A percentile compares a stretch with the other conserved stretches of the same genome.
phyloP scores from a whole-genome alignment of 2,329 filamentous ascomycete species.

The Penicillium sp. region DNA sequence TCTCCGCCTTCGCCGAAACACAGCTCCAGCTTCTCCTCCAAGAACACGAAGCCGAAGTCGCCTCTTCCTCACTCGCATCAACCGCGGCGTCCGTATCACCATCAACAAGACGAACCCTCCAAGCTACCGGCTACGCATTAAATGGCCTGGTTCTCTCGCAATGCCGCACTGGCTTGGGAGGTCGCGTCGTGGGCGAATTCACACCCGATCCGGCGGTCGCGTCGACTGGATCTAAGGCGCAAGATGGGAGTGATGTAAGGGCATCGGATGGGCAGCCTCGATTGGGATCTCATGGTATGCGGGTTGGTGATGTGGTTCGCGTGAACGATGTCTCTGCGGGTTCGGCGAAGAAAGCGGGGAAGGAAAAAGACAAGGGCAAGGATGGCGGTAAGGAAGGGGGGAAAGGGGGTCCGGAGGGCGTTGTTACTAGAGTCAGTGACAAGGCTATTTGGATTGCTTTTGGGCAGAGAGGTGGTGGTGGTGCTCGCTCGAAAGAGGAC shows the following conservation, averaged over 20 bases:
- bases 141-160: conserved; percentile 66
- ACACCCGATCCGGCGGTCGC: conserved; percentile 69
- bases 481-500: conserved; percentile 42
- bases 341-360: conserved; percentile 31
- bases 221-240: conserved; percentile 27
- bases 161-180: conserved; percentile 85
- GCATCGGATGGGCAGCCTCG: conserved; percentile 44
- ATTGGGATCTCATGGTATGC: conserved; percentile 51
- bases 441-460: conserved; percentile 51
- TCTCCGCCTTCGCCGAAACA: conserved; percentile 47
- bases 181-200: conserved; percentile 87
- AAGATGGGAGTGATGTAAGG: conserved; percentile 38
- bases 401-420: conserved; percentile 47
- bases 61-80: conserved; percentile 47
- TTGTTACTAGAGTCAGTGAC: conserved; percentile 51
- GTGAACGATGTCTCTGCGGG: conserved; percentile 43
- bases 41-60: conserved; percentile 51
- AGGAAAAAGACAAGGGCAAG: conserved; percentile 41
- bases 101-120: conserved; percentile 47
- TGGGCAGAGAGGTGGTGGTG: conserved; percentile 43
- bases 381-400: conserved; percentile 36
- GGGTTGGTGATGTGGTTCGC: conserved; percentile 53
- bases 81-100: conserved; percentile 47
- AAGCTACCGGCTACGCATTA: conserved; percentile 47
- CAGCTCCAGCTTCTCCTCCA: conserved; percentile 48